Conservation (phyloP, 176 grass and related monocot genomes). For the Aegilops bicornis region DNA sequence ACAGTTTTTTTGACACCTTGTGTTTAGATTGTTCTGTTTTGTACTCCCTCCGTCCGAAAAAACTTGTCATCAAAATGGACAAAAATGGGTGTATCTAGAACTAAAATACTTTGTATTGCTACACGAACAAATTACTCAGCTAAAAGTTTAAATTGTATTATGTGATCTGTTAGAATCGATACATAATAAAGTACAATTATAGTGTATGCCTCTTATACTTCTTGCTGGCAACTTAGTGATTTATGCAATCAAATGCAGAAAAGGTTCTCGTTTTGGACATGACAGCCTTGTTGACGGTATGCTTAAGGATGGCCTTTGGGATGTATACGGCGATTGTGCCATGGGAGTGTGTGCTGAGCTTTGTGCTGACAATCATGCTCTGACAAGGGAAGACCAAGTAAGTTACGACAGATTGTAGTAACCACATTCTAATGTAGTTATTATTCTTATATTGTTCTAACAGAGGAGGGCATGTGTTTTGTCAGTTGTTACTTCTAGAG, state of each 20-base stretch:
- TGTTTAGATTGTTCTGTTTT: too few relatives aligned
- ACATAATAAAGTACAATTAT: neutral
- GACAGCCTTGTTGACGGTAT: constrained; percentile 87
- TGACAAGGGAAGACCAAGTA: constrained; percentile 94
- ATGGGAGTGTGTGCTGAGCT: constrained; percentile 94
- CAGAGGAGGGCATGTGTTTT: neutral
- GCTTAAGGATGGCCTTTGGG: constrained; percentile 97
- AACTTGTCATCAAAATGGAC: too few relatives aligned
- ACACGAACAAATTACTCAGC: neutral
- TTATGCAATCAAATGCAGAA: constrained; percentile 47
- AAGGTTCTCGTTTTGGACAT: constrained; percentile 91
- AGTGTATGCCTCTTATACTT: neutral
- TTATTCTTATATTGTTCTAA: neutral
- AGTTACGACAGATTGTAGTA: neutral
- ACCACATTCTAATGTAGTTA: neutral
- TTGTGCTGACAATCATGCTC: constrained; percentile 82
- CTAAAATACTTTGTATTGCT: neutral
- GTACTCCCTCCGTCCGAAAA: too few relatives aligned
- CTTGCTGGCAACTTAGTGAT: neutral
- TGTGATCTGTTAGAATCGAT: neutral
- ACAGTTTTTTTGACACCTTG: neutral
- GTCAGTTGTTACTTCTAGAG: neutral
- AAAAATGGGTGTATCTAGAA: too few relatives aligned
- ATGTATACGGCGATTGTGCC: constrained; percentile 75
- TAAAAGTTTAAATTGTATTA: neutral